Evolutionary conservation across 1,284 basidiomycete species (phyloP), one percentile per base, ranked within the genome.

Genomic region (Psilocybe mexicana): DNA sequence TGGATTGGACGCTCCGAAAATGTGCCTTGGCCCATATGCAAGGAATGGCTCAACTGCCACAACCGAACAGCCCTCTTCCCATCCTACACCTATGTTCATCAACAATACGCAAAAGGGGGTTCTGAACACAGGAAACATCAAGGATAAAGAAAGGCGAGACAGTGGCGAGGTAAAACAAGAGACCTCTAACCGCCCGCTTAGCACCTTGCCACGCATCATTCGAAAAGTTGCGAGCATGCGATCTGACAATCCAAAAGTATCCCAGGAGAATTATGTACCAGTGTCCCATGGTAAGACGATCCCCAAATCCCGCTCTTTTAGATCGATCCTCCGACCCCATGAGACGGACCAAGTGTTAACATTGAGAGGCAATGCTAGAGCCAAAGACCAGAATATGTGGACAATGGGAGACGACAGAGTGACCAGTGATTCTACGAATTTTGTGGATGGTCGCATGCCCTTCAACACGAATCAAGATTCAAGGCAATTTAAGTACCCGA

Each of bases 141-240:
- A 46, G 6, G 3, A 11, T 26, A 24, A 24, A 7, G 10, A 26
- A 4, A 33, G 8, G 30, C 25, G 24, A 28, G 8, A 35, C 14
- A 35, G 6, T 35, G 14, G 14, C n/a, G 6, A 33, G 30, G 46
- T n/a, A 10, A 48, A 26, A 36, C 53, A 46, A 28, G 45, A 38
- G 18, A 23, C 18, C 28, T 33, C 30, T 14, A 35, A 18, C 11
- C 54, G 38, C 30, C 50, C 61, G 6, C 50, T 62, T 7, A 55
- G 58, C 14, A 60, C 64, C 14, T 59, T 70, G 43, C 71, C 69
- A 11, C 68, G 64, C 33, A 69, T 70, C 28, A 71, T 73, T 51
- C 66, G 71, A 28, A 73, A 73, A 51, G 69, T 72, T 23, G 70
- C 70, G 1, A 73, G 71, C 50, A 71, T 73, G 70, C 65, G 63